phyloP scores from a whole-genome alignment of 148 eudicot species.

The Euryodendron excelsum region DNA sequence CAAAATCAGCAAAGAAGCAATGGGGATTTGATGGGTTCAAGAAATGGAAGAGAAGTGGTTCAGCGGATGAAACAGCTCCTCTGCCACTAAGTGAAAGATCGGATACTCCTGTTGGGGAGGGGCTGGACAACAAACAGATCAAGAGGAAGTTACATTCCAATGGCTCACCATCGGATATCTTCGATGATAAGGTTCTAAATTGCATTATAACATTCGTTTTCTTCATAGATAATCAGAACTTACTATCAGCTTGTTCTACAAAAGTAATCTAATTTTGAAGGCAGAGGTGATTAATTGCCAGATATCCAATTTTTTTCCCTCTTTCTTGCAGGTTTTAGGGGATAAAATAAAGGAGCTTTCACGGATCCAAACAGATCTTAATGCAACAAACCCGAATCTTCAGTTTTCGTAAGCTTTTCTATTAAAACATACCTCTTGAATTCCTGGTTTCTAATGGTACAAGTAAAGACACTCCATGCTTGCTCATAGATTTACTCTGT shows the following conservation, averaged over 20 bases:
- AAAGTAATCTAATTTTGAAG: neutral
- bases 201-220: neutral
- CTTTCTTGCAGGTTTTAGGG: slow-evolving; percentile 49
- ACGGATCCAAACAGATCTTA: slow-evolving; percentile 57
- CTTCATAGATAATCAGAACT: neutral
- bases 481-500: neutral
- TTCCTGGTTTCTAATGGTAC: neutral
- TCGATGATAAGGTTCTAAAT: slow-evolving; percentile 63
- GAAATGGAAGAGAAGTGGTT: slow-evolving; percentile 62
- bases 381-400: slow-evolving; percentile 42
- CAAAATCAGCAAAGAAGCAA: slow-evolving; percentile 40
- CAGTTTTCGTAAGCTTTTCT: slow-evolving; percentile 55
- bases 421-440: neutral
- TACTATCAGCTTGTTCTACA: neutral
- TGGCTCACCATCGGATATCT: slow-evolving; percentile 60
- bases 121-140: slow-evolving; percentile 47
- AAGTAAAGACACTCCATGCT: neutral
- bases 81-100: slow-evolving; percentile 51
- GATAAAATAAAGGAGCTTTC: slow-evolving; percentile 72
- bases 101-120: slow-evolving; percentile 33
- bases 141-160: slow-evolving; percentile 55
- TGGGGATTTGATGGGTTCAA: slow-evolving; percentile 74
- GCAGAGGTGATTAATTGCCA: neutral
- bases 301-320: neutral
- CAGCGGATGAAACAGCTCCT: slow-evolving; percentile 64